Evolutionary conservation across 2,329 filamentous ascomycete species (phyloP).

Genomic region (Raffaelea ambrosiae): DNA sequence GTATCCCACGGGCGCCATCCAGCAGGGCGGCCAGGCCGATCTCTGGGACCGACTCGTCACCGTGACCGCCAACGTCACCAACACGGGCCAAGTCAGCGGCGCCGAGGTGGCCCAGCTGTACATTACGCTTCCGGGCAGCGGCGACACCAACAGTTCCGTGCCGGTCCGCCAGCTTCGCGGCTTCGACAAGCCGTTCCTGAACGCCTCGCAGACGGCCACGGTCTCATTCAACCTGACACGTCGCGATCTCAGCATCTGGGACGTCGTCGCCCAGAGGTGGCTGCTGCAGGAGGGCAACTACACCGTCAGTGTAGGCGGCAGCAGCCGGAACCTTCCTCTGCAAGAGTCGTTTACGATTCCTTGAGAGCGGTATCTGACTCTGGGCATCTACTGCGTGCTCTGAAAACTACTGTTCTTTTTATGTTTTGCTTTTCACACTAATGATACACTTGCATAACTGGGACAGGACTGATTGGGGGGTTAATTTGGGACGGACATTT

Average conservation of each 20-base stretch:
- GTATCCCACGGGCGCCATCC: constrained; percentile 29
- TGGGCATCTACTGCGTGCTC: no score
- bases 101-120: constrained; percentile 38
- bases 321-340: constrained; percentile 32
- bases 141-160: background rate
- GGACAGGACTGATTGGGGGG: no score
- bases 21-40: constrained; percentile 34
- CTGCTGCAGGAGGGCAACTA: constrained; percentile 34
- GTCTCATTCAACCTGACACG: constrained; percentile 48
- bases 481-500: no score
- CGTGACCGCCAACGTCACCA: constrained; percentile 28
- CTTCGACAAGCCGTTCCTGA: constrained; percentile 52
- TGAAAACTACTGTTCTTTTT: background rate
- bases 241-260: constrained; percentile 60
- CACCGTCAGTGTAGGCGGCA: constrained; percentile 31
- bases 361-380: background rate
- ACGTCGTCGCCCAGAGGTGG: constrained; percentile 54
- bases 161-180: constrained; percentile 56
- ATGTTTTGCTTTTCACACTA: background rate
- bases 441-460: no score
- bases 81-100: constrained; percentile 30
- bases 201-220: constrained; percentile 29
- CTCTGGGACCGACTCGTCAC: constrained; percentile 36
- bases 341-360: constrained; percentile 22
- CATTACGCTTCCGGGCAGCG: constrained; percentile 27